Conservation (phyloP, 176 grass and related monocot species). For the sorghum (Sorghum bicolor) region Sorghum_bicolor_NCBIv3 NC_012872.2:10489501-10490000, state of each 20-base stretch:
- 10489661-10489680: not conserved
- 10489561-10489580: not conserved
- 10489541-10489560: not conserved
- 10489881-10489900: not conserved
- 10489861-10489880: not conserved
- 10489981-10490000: not conserved
- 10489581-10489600: not conserved
- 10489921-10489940: not conserved
- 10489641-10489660: not conserved
- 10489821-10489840: not conserved
- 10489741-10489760: not conserved
- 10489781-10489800: not conserved
- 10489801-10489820: not conserved
- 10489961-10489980: not conserved
- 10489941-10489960: not conserved
- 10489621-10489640: not conserved
- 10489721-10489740: not conserved
- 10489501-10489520: no score
- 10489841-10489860: not conserved
- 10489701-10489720: constrained; percentile 21
- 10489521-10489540: not conserved
- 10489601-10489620: not conserved
- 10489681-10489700: not conserved
- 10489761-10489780: not conserved
- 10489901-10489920: no score